Evolutionary conservation across 345 rosid genomes (phyloP).

Genomic region (Abelmoschus esculentus): DNA sequence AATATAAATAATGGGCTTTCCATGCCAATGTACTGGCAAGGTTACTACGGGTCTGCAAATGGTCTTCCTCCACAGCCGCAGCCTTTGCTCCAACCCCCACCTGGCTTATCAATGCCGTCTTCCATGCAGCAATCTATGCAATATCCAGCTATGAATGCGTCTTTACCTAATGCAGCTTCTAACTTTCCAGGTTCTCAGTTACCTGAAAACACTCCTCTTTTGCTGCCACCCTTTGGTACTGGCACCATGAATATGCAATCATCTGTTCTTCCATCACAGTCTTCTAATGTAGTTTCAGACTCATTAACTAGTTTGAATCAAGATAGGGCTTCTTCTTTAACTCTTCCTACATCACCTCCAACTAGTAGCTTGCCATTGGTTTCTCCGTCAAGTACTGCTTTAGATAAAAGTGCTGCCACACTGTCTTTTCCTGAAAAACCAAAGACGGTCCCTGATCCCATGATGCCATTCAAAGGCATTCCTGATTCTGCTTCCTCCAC

Average conservation of each 20-base stretch:
- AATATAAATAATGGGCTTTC: conserved; percentile 28
- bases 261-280: conserved; percentile 13
- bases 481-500: conserved; percentile 16
- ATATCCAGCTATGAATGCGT: conserved; percentile 19
- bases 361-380: conserved; percentile 20
- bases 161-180: conserved; percentile 17
- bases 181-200: conserved; percentile 23
- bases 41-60: conserved; percentile 31
- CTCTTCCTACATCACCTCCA: conserved; percentile 17
- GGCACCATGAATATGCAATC: conserved; percentile 14
- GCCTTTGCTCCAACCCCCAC: conserved; percentile 27
- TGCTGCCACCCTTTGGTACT: conserved; percentile 22
- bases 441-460: conserved; percentile 14
- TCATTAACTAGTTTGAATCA: conserved; percentile 18
- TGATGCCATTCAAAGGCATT: conserved; percentile 20
- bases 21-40: conserved; percentile 45
- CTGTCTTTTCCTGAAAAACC: conserved; percentile 14
- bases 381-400: conserved; percentile 14
- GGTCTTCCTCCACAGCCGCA: conserved; percentile 32
- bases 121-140: conserved; percentile 28
- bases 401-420: conserved; percentile 15
- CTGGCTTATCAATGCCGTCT: conserved; percentile 30
- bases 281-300: conserved; percentile 20
- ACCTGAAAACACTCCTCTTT: conserved; percentile 18
- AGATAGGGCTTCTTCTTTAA: conserved; percentile 15